phyloP scores from a whole-genome alignment of 2,329 filamentous ascomycete genomes.

The Monosporascus sp. region DNA sequence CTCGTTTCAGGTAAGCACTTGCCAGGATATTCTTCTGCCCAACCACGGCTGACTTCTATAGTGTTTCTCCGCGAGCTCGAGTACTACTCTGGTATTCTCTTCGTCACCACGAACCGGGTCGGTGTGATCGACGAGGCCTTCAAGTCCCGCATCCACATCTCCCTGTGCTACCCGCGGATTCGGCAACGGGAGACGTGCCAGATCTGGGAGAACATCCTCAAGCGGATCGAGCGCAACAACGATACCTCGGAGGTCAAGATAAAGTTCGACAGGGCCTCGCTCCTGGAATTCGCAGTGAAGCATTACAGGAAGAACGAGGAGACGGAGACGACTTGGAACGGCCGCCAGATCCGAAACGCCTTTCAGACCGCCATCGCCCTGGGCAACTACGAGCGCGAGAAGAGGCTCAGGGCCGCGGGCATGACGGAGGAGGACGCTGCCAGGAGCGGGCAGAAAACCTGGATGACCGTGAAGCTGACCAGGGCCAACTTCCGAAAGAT shows the following conservation, averaged over 20 bases:
- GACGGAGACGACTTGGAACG: slow-evolving; percentile 14
- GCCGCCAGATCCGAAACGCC: slow-evolving; percentile 22
- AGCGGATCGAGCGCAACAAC: slow-evolving; percentile 12
- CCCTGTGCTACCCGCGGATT: slow-evolving; percentile 13
- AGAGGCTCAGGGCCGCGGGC: slow-evolving; percentile 1
- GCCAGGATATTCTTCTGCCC: background rate
- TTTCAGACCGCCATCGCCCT: slow-evolving; percentile 19
- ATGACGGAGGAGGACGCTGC: slow-evolving; percentile 5
- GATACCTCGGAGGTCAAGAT: slow-evolving; percentile 2
- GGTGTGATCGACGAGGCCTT: slow-evolving; percentile 18
- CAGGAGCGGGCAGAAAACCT: slow-evolving; percentile 4
- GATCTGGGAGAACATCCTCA: slow-evolving; percentile 17
- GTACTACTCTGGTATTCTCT: slow-evolving; percentile 16
- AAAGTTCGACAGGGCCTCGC: slow-evolving; percentile 3
- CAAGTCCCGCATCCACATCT: slow-evolving; percentile 17
- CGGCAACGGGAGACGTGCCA: slow-evolving; percentile 3
- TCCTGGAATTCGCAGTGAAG: slow-evolving; percentile 8
- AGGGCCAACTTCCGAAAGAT: slow-evolving; percentile 8
- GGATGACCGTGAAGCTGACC: slow-evolving; percentile 5
- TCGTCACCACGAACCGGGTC: slow-evolving; percentile 18
- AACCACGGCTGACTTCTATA: background rate
- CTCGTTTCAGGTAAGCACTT: slow-evolving; percentile 12
- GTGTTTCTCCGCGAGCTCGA: slow-evolving; percentile 14
- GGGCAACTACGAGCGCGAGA: slow-evolving; percentile 8
- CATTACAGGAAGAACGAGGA: slow-evolving; percentile 5